Conservation (phyloP, 2,329 filamentous ascomycete genomes). For the Talaromyces sp. region DNA sequence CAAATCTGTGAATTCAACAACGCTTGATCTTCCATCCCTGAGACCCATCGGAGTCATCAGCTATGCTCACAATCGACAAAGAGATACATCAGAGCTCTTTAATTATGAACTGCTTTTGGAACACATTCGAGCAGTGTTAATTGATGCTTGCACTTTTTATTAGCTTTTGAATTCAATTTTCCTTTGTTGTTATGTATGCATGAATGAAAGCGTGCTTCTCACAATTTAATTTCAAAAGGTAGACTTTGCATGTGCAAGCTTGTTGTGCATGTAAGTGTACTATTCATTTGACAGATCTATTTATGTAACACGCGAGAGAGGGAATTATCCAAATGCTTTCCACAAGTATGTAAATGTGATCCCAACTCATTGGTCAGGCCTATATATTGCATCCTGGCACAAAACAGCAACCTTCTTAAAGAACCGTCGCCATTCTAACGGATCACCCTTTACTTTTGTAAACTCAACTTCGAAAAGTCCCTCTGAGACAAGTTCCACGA, state of each 20-base stretch:
- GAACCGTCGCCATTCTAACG: conserved; percentile 90
- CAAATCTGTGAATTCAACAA: neutral
- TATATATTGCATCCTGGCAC: conserved; percentile 79
- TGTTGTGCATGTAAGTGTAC: neutral
- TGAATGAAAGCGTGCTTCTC: neutral
- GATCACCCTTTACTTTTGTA: conserved; percentile 91
- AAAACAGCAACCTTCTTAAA: conserved; percentile 93
- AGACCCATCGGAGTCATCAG: neutral
- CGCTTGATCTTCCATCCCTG: neutral
- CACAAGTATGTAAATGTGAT: neutral
- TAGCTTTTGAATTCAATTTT: neutral
- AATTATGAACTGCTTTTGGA: neutral
- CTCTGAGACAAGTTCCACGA: conserved; percentile 45
- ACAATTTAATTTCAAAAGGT: neutral
- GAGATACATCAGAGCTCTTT: neutral
- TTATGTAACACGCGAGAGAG: neutral
- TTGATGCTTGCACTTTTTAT: neutral
- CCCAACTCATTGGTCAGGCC: conserved; percentile 44
- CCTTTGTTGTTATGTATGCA: neutral
- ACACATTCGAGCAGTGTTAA: neutral
- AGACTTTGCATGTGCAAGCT: neutral
- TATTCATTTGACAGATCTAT: neutral
- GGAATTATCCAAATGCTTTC: neutral
- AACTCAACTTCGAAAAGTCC: conserved; percentile 83
- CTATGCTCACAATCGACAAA: neutral